Conservation (phyloP, 2,329 filamentous ascomycete species). For the Ceratocystis destructans region DNA sequence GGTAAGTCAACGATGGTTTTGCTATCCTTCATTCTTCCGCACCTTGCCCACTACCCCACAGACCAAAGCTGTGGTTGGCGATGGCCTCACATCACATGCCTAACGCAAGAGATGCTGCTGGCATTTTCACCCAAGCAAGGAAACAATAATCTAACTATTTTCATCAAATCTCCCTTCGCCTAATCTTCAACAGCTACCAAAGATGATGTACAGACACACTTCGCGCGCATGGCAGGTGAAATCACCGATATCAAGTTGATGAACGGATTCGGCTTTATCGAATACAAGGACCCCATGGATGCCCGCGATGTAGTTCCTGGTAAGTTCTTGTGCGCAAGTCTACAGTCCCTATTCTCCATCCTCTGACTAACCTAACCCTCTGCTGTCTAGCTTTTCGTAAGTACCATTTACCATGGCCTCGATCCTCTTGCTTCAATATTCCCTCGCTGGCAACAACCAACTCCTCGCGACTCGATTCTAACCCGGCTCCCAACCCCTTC, state of each 20-base stretch:
- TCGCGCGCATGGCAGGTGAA: constrained; percentile 90
- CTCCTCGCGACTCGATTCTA: constrained; percentile 9
- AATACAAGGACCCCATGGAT: constrained; percentile 98
- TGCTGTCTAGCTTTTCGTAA: constrained; percentile 44
- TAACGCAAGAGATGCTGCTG: background rate
- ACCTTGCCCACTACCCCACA: constrained; percentile 11
- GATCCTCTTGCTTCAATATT: background rate
- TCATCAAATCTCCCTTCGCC: background rate
- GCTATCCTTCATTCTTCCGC: background rate
- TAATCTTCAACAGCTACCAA: constrained; percentile 61
- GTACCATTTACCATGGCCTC: constrained; percentile 24
- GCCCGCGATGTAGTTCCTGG: constrained; percentile 96
- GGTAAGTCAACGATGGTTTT: constrained; percentile 46
- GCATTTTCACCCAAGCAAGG: background rate
- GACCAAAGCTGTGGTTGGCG: background rate
- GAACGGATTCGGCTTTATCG: constrained; percentile 99
- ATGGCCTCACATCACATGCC: constrained; percentile 16
- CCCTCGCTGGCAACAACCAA: constrained; percentile 7
- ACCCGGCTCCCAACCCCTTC: constrained; percentile 7
- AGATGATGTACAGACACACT: constrained; percentile 90
- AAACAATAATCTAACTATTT: background rate
- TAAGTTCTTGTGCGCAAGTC: constrained; percentile 35
- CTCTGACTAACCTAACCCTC: constrained; percentile 13
- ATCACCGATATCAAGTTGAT: constrained; percentile 99
- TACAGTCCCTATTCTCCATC: background rate